phyloP scores from a whole-genome alignment of 345 rosid species.

The Sisymbrium irio region DNA sequence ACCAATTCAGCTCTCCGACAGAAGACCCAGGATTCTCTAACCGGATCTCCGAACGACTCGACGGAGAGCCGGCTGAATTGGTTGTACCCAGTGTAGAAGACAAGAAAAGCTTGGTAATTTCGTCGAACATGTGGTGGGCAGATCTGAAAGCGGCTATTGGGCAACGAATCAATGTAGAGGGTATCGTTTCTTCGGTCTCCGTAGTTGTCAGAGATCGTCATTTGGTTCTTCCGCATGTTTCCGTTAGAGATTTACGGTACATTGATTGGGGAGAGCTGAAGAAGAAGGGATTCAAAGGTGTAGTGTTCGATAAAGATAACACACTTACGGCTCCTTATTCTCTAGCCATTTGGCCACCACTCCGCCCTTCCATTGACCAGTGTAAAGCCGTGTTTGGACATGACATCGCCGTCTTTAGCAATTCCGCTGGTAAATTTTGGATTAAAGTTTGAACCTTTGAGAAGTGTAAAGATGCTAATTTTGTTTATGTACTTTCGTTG shows the following conservation, averaged over 20 bases:
- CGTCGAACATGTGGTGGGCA: constrained; percentile 92
- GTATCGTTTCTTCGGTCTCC: constrained; percentile 60
- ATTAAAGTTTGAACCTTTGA: not conserved
- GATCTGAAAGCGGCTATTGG: constrained; percentile 87
- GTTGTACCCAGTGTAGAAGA: not conserved
- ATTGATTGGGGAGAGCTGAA: constrained; percentile 86
- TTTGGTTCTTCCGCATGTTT: constrained; percentile 75
- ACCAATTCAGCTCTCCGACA: constrained; percentile 42
- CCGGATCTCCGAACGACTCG: constrained; percentile 39
- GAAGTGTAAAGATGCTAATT: constrained; percentile 9
- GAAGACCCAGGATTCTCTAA: constrained; percentile 24
- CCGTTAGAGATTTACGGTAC: constrained; percentile 65
- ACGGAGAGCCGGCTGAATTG: constrained; percentile 30
- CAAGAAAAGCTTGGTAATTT: constrained; percentile 29
- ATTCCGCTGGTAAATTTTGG: constrained; percentile 75
- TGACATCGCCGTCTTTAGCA: constrained; percentile 83
- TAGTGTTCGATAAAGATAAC: constrained; percentile 96
- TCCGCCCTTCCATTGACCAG: constrained; percentile 55
- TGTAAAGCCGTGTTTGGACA: constrained; percentile 86
- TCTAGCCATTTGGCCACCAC: constrained; percentile 68
- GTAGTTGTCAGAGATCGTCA: constrained; percentile 62
- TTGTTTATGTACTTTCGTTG: not conserved
- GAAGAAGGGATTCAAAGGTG: constrained; percentile 78
- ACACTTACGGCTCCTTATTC: constrained; percentile 90
- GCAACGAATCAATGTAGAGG: constrained; percentile 84